Evolutionary conservation across 2,329 filamentous ascomycete species (phyloP).

Genomic region (Nectriaceae sp.): DNA sequence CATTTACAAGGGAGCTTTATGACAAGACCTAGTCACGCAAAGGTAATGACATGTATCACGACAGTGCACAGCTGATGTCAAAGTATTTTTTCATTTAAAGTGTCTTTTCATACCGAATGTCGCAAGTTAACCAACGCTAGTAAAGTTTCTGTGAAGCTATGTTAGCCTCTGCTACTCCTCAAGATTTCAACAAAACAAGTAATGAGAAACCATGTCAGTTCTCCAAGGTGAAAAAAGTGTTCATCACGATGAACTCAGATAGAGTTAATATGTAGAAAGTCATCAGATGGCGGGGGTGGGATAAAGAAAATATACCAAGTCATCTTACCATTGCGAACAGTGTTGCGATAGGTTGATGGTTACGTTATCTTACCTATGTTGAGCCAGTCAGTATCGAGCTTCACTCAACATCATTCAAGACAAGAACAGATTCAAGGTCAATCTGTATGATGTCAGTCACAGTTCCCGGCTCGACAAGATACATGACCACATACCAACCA

Average conservation of each 20-base stretch:
- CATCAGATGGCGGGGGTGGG: constrained; percentile 48
- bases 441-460: constrained; percentile 15
- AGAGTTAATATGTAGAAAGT: constrained; percentile 48
- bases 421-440: constrained; percentile 1
- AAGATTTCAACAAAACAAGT: constrained; percentile 4
- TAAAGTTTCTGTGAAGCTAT: not conserved
- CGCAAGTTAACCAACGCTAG: not conserved
- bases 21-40: not conserved
- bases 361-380: constrained; percentile 9
- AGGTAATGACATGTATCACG: not conserved
- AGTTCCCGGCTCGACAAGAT: not conserved
- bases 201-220: constrained; percentile 48
- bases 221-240: constrained; percentile 61
- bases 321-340: constrained; percentile 16
- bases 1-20: not conserved
- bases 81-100: not conserved
- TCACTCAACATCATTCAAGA: not conserved
- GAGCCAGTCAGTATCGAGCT: constrained; percentile 15
- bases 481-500: constrained; percentile 39
- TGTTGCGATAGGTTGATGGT: not conserved
- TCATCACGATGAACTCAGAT: constrained; percentile 60
- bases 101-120: not conserved
- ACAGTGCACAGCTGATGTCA: not conserved
- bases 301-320: not conserved
- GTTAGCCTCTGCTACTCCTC: constrained; percentile 3